Conservation (phyloP, 352 stramenopile species). For the Ophiocytium majus region DNA sequence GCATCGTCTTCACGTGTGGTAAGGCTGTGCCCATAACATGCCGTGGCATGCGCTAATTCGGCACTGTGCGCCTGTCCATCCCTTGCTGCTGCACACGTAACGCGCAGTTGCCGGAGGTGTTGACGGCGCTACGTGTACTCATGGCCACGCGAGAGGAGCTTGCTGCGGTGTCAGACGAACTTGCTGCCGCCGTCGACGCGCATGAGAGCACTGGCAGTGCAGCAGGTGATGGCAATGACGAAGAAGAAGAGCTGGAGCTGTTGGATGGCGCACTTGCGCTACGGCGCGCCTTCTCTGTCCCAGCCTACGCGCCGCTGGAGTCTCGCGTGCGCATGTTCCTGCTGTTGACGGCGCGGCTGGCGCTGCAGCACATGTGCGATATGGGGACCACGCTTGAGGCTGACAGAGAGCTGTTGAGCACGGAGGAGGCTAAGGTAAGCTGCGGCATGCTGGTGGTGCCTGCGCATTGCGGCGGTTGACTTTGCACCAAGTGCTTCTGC, state of each 20-base stretch:
- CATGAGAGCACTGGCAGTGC: background rate
- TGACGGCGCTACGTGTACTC: slow-evolving; percentile 10
- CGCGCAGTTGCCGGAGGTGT: background rate
- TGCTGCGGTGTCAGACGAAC: background rate
- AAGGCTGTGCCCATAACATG: no score
- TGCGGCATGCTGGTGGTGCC: no score
- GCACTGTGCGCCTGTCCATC: no score
- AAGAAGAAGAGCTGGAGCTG: background rate
- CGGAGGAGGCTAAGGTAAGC: background rate
- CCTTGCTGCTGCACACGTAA: no score
- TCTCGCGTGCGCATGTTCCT: background rate
- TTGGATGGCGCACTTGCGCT: background rate
- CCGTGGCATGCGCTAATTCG: no score
- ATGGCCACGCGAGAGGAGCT: slow-evolving; percentile 6
- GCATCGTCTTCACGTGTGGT: no score
- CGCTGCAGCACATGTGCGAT: background rate
- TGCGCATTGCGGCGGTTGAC: no score
- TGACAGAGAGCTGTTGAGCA: background rate
- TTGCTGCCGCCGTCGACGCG: background rate
- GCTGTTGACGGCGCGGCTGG: background rate
- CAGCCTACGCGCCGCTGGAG: background rate
- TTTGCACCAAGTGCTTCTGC: background rate
- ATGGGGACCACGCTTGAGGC: background rate
- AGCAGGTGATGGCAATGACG: background rate
- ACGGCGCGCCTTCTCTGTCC: background rate